These are phyloP conservation scores for Thermothelomyces thermophilus DNA, from an alignment of 2,329 filamentous ascomycete genomes.

Conservation along the genomic window DNA sequence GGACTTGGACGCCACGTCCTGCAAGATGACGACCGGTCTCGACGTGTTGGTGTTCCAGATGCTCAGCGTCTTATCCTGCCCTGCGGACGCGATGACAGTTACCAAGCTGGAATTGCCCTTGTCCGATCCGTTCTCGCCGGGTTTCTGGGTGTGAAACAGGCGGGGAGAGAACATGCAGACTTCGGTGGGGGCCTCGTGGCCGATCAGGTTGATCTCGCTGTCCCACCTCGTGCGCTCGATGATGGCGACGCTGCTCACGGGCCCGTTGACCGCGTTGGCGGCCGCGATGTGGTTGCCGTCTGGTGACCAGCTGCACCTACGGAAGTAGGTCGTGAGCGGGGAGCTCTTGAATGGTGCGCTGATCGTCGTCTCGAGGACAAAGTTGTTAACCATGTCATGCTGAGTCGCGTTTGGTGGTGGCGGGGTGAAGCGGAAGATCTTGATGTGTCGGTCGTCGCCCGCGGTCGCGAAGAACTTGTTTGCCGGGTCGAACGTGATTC, in stretches of 20 bases:
- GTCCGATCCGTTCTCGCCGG: slow-evolving; percentile 46
- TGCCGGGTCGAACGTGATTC: slow-evolving; percentile 95
- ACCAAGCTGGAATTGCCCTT: slow-evolving; percentile 51
- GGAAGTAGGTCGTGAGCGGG: slow-evolving; percentile 92
- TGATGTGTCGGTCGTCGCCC: slow-evolving; percentile 93
- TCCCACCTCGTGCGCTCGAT: slow-evolving; percentile 91
- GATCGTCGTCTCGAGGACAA: slow-evolving; percentile 89
- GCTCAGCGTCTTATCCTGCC: slow-evolving; percentile 91
- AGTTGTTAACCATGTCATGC: slow-evolving; percentile 95
- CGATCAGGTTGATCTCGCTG: slow-evolving; percentile 93
- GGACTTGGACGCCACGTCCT: slow-evolving; percentile 83
- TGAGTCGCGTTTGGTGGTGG: slow-evolving; percentile 85
- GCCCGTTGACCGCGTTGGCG: slow-evolving; percentile 93
- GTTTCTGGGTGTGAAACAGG: slow-evolving; percentile 71
- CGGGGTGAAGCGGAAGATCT: slow-evolving; percentile 91
- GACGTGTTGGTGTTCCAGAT: slow-evolving; percentile 98
- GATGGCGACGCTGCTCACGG: slow-evolving; percentile 94
- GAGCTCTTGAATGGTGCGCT: slow-evolving; percentile 81
- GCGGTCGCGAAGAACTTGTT: slow-evolving; percentile 99
- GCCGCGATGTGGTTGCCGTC: slow-evolving; percentile 96
- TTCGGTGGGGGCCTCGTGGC: slow-evolving; percentile 93
- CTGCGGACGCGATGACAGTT: slow-evolving; percentile 93
- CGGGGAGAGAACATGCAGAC: slow-evolving; percentile 95
- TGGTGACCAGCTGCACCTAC: slow-evolving; percentile 93
- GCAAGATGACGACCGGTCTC: slow-evolving; percentile 79